Evolutionary conservation across 257 asterid species (phyloP), one percentile per base, ranked within the genome.

Genomic region (Solanum chmielewskii): DNA sequence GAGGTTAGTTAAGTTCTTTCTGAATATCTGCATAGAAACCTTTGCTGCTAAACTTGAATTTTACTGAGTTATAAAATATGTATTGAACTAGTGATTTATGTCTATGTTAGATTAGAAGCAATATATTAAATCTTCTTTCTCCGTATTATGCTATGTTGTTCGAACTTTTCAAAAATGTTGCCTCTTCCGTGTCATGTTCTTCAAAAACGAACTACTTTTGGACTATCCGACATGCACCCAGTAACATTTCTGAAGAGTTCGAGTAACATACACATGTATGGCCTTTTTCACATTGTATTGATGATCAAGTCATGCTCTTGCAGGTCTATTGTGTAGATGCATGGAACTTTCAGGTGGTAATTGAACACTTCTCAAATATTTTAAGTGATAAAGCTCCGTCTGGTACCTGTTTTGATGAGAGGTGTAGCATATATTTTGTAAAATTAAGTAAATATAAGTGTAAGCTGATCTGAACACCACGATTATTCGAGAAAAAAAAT

Each of bases 1-100:
- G 94, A 94, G 89, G 83, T 42, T 77, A n/a, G 39, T n/a, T 13
- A 25, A 13, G 37, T 76, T 76, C 83, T 41, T 41, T n/a, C 31
- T 41, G 14, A 3, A 25, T 39, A 56, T 56, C 64, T 56, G 64
- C 64, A 56, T 20, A 56, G 64, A 56, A 56, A 56, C 64, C 25
- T 20, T 56, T 56, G 64, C 64, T 56, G 64, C 11, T 20, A 56
- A 11, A 56, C 25, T 56, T 56, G 64, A n/a, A 56, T 56, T 56
- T 56, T 56, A 18, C 64, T 7, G 25, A 20, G 64, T 56, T 56
- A 56, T 7, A 56, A 56, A 56, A 56, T 56, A 56, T 56, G 25
- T 20, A 56, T 7, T 56, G 64, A 56, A 56, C 25, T 56, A 20
- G 33, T 75, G 21, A 39, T 20, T 73, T 37, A 20, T 75, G 31